Evolutionary conservation across 805 yeast species (phyloP), one percentile per base, ranked within the genome.

Genomic region (Lipomyces sp.): DNA sequence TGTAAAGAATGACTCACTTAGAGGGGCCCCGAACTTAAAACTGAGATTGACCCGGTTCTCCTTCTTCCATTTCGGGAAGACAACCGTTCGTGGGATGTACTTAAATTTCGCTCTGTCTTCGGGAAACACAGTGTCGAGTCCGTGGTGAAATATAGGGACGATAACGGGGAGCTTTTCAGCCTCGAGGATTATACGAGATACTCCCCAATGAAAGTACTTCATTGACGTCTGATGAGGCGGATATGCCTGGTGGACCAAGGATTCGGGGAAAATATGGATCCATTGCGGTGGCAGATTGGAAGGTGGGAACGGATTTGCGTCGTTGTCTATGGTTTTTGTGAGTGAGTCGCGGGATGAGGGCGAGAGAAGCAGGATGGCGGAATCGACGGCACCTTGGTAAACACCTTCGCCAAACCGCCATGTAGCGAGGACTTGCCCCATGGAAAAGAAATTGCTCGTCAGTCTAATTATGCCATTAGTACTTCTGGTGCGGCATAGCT

Each of bases 201-300:
- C 87, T 0, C 99, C 99, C 98, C 98, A 94, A 75, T 90, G 89
- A 82, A 95, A 94, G 77, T 90, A 94, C 69, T 97, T 82, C 95
- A 95, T 90, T 2, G 98, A 92, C 71, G 91, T 90, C 59, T 84
- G 82, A 75, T 86, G 87, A 0, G 97, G 97, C 45, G 88, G 87
- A 67, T 87, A 83, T 2, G 80, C 78, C 76, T 95, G 99, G 62
- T 94, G 84, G 3, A 94, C 98, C 76, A 88, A 91, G 0, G 96
- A 97, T 77, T 94, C 99, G 0, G 99, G 99, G 77, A 91, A 94
- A 3, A 92, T 86, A 76, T 94, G 98, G 65, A 95, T 85, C 98
- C 98, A 94, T 24, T 71, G 64, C 48, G 77, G 72, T n/a, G 34
- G 45, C 10, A 51, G 33, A 18, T 58, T 11, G 48, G 59, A 56